Percentiles rank a stretch among this genome's conserved stretches.
Conservation (phyloP, 73 alveolate species). For the Paramecium biaurelia region DNA sequence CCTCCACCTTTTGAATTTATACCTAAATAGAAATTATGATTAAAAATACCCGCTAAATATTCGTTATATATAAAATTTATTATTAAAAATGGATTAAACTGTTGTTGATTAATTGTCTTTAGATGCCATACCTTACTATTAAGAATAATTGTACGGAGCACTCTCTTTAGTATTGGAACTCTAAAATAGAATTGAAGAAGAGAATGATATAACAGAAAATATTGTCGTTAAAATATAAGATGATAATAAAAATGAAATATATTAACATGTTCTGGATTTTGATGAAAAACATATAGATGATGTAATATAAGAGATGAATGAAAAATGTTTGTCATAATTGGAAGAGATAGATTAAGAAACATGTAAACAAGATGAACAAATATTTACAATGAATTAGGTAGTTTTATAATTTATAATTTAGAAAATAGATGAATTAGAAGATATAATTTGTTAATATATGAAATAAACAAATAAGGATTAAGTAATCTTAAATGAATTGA, state of each 20-base stretch:
- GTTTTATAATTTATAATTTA: neutral
- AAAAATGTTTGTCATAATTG: neutral
- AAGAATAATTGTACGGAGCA: slow-evolving; percentile 14
- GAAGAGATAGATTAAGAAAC: slow-evolving; percentile 11
- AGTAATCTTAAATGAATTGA: neutral
- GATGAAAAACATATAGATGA: slow-evolving; percentile 1
- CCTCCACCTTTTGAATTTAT: slow-evolving; percentile 1
- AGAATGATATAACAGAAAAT: neutral
- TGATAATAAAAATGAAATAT: neutral
- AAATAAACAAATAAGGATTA: neutral
- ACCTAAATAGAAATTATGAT: slow-evolving; percentile 22
- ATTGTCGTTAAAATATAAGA: slow-evolving; percentile 14
- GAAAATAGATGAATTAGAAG: slow-evolving; percentile 11
- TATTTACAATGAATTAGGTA: neutral
- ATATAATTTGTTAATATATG: neutral
- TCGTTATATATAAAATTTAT: slow-evolving; percentile 22
- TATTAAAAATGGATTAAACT: slow-evolving; percentile 13
- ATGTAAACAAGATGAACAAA: neutral
- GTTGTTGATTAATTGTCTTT: slow-evolving; percentile 11
- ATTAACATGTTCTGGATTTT: neutral
- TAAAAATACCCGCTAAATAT: slow-evolving; percentile 14
- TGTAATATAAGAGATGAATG: slow-evolving; percentile 3
- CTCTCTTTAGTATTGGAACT: neutral
- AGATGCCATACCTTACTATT: neutral
- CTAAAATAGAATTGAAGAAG: neutral